Percentiles rank a stretch among this genome's conserved stretches.
Conservation (phyloP, 441 rosid species). For the Euphorbia schlechtendalii region DNA sequence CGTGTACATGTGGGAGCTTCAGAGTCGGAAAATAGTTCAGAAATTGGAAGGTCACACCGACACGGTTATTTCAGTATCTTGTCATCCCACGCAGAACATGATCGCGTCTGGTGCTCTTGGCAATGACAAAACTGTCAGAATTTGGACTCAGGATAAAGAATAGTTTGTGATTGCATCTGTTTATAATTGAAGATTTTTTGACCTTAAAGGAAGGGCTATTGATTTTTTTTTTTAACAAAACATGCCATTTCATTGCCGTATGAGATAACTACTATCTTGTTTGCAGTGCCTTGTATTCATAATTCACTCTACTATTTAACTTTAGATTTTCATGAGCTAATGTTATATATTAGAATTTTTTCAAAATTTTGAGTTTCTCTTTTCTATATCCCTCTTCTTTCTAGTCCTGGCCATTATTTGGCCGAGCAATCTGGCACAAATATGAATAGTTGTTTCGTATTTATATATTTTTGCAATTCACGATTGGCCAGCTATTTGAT, state of each 20-base stretch:
- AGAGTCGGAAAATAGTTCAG: slow-evolving; percentile 69
- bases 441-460: too few species aligned
- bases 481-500: background rate
- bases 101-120: slow-evolving; percentile 87
- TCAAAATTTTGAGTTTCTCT: too few species aligned
- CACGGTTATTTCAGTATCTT: slow-evolving; percentile 69
- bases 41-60: slow-evolving; percentile 92
- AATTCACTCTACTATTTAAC: slow-evolving; percentile 8
- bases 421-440: background rate
- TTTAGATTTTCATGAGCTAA: slow-evolving; percentile 12
- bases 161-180: slow-evolving; percentile 21
- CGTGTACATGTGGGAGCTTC: slow-evolving; percentile 88
- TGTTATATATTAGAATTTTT: background rate
- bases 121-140: slow-evolving; percentile 63
- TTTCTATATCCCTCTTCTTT: background rate
- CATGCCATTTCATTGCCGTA: background rate
- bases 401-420: background rate
- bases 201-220: background rate
- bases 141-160: slow-evolving; percentile 75
- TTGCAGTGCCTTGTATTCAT: slow-evolving; percentile 1
- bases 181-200: background rate
- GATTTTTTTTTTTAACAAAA: background rate
- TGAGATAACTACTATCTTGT: background rate
- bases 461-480: background rate
- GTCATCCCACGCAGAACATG: slow-evolving; percentile 73